Evolutionary conservation across 768 basidiomycete genomes (phyloP).

Genomic region (Serendipita indica): DNA sequence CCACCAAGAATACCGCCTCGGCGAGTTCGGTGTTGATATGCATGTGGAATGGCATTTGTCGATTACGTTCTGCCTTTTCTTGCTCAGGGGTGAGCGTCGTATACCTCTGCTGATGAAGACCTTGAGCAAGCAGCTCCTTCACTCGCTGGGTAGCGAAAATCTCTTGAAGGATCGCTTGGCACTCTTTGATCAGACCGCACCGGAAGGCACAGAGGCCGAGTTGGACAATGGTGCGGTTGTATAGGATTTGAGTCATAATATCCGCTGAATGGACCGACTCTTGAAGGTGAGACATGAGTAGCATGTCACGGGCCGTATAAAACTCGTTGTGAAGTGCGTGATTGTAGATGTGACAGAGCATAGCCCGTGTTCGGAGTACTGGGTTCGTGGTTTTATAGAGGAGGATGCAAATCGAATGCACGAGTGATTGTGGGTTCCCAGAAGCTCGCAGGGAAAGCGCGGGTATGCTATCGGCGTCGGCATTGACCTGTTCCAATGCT

Average conservation of each 20-base stretch:
- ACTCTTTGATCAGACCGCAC: slow-evolving; percentile 83
- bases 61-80: slow-evolving; percentile 88
- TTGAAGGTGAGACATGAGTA: slow-evolving; percentile 97
- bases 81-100: slow-evolving; percentile 75
- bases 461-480: slow-evolving; percentile 45
- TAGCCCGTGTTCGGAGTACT: slow-evolving; percentile 85
- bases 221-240: slow-evolving; percentile 95
- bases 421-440: slow-evolving; percentile 52
- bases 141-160: slow-evolving; percentile 95
- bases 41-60: slow-evolving; percentile 98
- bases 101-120: slow-evolving; percentile 85
- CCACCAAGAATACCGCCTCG: slow-evolving; percentile 94
- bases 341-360: slow-evolving; percentile 96
- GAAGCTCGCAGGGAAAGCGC: slow-evolving; percentile 41
- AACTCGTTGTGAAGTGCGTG: slow-evolving; percentile 94
- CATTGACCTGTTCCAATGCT: slow-evolving; percentile 63
- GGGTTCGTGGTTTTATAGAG: slow-evolving; percentile 88
- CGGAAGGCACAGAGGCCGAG: slow-evolving; percentile 95
- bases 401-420: slow-evolving; percentile 78
- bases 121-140: slow-evolving; percentile 93
- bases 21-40: slow-evolving; percentile 97
- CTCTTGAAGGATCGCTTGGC: slow-evolving; percentile 83
- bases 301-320: slow-evolving; percentile 92
- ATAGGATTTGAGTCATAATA: slow-evolving; percentile 91
- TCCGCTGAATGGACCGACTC: slow-evolving; percentile 94